A percentile compares a stretch with the other conserved stretches of the same genome.
phyloP scores from a whole-genome alignment of 495 filamentous ascomycete species.

The Lasiosphaeria hispida region DNA sequence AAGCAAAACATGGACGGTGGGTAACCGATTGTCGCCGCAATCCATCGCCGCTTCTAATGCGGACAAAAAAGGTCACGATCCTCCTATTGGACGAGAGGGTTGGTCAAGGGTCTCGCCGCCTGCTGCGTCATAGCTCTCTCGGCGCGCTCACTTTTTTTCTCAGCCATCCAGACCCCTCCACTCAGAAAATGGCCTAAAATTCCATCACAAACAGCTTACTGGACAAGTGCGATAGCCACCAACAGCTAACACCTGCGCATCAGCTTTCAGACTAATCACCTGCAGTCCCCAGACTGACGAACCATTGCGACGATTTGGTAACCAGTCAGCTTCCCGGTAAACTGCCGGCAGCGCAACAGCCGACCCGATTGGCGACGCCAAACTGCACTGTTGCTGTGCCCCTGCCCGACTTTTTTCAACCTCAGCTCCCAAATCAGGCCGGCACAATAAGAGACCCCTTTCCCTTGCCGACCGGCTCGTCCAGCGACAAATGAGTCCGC shows the following conservation, averaged over 20 bases:
- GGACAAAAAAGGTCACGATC: conserved; percentile 25
- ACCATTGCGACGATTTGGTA: conserved; percentile 8
- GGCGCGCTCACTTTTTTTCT: conserved; percentile 14
- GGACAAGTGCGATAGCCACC: conserved; percentile 5
- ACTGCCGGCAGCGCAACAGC: background rate
- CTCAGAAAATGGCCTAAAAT: background rate
- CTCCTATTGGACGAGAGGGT: background rate
- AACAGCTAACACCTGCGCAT: background rate
- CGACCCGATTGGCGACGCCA: background rate
- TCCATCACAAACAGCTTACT: conserved; percentile 9
- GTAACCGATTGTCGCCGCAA: conserved; percentile 15
- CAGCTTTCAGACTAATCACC: background rate
- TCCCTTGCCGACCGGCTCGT: too few species aligned
- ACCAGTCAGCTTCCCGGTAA: conserved; percentile 10
- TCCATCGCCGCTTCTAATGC: conserved; percentile 5
- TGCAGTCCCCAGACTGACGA: conserved; percentile 8
- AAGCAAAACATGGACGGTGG: conserved; percentile 11
- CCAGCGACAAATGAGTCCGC: too few species aligned
- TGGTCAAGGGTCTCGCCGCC: background rate
- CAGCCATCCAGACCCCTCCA: background rate
- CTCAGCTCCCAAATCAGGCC: too few species aligned
- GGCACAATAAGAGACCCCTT: too few species aligned
- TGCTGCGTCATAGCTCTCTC: conserved; percentile 30
- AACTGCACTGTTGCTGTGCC: background rate
- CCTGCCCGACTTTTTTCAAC: too few species aligned